Evolutionary conservation across 495 filamentous ascomycete species (phyloP), one percentile per base, ranked within the genome.

Genomic region (Aspergillus asperescens): DNA sequence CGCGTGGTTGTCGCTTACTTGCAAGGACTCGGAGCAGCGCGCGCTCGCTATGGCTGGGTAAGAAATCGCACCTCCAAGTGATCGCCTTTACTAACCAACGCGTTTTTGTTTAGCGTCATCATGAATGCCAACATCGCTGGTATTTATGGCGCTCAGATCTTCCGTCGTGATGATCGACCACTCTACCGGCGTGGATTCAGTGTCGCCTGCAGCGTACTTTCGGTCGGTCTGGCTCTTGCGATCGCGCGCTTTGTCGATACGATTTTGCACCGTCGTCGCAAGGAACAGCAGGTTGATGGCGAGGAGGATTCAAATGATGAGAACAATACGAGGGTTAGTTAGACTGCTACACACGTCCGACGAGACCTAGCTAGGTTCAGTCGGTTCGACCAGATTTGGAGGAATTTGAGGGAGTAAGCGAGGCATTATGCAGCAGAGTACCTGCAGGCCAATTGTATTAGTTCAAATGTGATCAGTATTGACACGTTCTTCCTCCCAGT

Each of bases 121-220:
- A 58, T 58, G 56, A 38, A 31, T 13, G 56, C 56, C 24, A 58
- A 58, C 29, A 50, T 49, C 5, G 56, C 56, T 15, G 56, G 56
- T 10, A 58, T 58, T 18, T 54, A 48, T 10, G 56, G 56, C 8
- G 46, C 56, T 0, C 56, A 54, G 41, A 58, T 58, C 22, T 58
- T 58, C 44, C 56, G 56, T 16, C 13, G 46, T 5, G 51, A 53
- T 16, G 50, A 58, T 28, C 50, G 51, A 15, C 56, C 56, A 4
- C 51, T 50, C 6, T 58, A 58, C 19, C 50, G 46, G 15, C 56
- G 51, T 10, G 50, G 50, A 0, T 50, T 58, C 13, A 49, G 44
- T 15, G 44, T 55, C 5, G 52, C 51, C 18, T 16, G 39, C 25
- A 25, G 31, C 24, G 51, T 54, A 15, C 43, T 54, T 19, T 27